These are phyloP conservation scores for Imleria badia DNA, from an alignment of 768 basidiomycete species.

Conservation along the genomic window DNA sequence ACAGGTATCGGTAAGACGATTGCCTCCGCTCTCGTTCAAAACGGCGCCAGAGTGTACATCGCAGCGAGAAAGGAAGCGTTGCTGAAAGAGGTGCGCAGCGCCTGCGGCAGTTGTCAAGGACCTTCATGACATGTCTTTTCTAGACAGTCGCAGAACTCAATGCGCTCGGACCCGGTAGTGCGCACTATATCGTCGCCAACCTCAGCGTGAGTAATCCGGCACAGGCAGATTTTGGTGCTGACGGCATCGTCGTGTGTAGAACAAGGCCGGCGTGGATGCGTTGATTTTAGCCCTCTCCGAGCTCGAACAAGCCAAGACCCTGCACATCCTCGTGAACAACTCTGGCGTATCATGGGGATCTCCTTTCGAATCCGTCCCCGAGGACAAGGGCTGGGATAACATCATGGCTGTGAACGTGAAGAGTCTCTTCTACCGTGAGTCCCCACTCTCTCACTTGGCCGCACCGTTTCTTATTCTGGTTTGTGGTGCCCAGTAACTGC, in stretches of 20 bases:
- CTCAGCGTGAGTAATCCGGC: conserved; percentile 51
- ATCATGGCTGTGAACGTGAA: conserved; percentile 85
- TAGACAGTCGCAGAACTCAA: conserved; percentile 62
- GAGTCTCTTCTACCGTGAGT: conserved; percentile 76
- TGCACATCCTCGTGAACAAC: conserved; percentile 85
- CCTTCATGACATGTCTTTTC: background rate
- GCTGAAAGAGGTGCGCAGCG: conserved; percentile 60
- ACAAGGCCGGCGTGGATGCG: conserved; percentile 75
- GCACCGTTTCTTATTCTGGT: background rate
- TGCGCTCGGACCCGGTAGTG: conserved; percentile 55
- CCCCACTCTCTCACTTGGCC: background rate
- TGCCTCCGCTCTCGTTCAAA: conserved; percentile 76
- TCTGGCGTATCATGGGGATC: conserved; percentile 81
- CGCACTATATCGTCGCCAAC: conserved; percentile 74
- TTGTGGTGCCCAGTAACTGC: conserved; percentile 39
- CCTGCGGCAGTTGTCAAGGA: conserved; percentile 34
- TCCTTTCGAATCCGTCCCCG: conserved; percentile 66
- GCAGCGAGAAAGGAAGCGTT: conserved; percentile 80
- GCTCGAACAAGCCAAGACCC: conserved; percentile 54
- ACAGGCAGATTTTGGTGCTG: background rate
- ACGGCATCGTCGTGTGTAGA: conserved; percentile 38
- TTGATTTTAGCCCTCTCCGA: conserved; percentile 67
- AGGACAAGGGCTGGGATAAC: conserved; percentile 85
- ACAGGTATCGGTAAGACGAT: conserved; percentile 86
- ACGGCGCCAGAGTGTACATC: conserved; percentile 89